Conservation (phyloP, 306 rosid genomes). For the Senna tora region DNA sequence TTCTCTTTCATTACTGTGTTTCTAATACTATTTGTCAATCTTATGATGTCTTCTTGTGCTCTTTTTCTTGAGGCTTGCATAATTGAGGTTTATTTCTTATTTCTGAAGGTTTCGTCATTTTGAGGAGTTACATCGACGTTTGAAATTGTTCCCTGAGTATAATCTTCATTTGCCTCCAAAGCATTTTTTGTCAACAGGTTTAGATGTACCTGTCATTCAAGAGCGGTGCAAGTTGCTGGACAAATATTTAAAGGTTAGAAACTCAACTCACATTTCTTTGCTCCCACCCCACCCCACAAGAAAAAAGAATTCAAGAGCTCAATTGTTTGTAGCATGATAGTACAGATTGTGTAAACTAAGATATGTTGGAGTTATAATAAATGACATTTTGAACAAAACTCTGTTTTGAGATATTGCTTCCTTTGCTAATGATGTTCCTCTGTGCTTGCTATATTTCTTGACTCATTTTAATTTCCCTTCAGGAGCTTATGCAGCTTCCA, state of each 20-base stretch:
- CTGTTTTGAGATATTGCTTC: slow-evolving; percentile 32
- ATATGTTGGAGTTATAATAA: slow-evolving; percentile 3
- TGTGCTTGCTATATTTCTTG: slow-evolving; percentile 37
- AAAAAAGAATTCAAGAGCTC: neutral
- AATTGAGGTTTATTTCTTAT: slow-evolving; percentile 15
- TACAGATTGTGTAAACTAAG: neutral
- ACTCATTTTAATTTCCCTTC: slow-evolving; percentile 43
- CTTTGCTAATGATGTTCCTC: slow-evolving; percentile 34
- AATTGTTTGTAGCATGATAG: slow-evolving; percentile 18
- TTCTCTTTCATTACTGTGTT: slow-evolving; percentile 26
- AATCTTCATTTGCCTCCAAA: slow-evolving; percentile 96
- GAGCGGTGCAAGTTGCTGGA: slow-evolving; percentile 90
- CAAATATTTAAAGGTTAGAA: slow-evolving; percentile 79
- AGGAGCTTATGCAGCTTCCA: slow-evolving; percentile 94
- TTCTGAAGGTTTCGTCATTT: slow-evolving; percentile 90
- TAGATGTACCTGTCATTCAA: slow-evolving; percentile 79
- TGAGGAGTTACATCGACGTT: slow-evolving; percentile 96
- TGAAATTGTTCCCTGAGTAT: slow-evolving; percentile 91
- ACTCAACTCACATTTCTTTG: slow-evolving; percentile 31
- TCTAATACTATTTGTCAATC: slow-evolving; percentile 25
- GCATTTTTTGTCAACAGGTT: slow-evolving; percentile 94
- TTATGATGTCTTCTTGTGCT: slow-evolving; percentile 18
- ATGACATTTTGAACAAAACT: slow-evolving; percentile 23
- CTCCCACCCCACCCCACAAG: neutral
- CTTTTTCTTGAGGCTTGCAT: slow-evolving; percentile 19